A percentile compares a stretch with the other conserved stretches of the same genome.
Conservation (phyloP, 2,329 filamentous ascomycete genomes). For the Fusarium luffae region DNA sequence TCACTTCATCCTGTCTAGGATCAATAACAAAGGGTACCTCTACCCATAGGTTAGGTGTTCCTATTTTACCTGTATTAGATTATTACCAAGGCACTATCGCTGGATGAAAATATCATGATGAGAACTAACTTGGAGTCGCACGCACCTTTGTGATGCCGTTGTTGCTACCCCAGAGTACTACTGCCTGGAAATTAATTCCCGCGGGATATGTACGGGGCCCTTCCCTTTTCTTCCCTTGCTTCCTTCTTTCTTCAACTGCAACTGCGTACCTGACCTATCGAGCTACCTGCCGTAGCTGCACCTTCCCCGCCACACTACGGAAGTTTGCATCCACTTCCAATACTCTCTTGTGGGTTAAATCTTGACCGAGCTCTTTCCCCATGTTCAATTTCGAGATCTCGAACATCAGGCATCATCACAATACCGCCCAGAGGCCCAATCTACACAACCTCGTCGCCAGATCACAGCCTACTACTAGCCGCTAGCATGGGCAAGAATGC, state of each 20-base stretch:
- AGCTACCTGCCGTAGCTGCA: conserved; percentile 25
- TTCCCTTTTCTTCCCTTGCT: neutral
- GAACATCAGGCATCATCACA: conserved; percentile 28
- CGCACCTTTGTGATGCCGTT: neutral
- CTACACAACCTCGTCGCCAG: conserved; percentile 4
- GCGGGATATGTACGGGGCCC: neutral
- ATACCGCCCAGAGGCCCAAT: conserved; percentile 21
- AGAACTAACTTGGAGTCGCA: neutral
- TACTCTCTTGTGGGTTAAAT: conserved; percentile 8
- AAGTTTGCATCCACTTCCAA: conserved; percentile 26
- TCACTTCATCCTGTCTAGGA: conserved; percentile 14
- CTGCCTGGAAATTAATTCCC: neutral
- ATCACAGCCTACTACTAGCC: neutral
- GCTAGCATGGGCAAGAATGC: conserved; percentile 10
- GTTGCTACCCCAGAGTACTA: neutral
- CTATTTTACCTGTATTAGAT: neutral
- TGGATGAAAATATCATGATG: neutral
- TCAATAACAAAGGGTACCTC: neutral
- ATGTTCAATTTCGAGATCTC: conserved; percentile 22
- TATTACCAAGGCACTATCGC: neutral
- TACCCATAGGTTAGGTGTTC: neutral
- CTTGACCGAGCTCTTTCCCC: conserved; percentile 17
- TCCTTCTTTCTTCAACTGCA: neutral
- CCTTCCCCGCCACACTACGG: conserved; percentile 34
- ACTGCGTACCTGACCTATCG: conserved; percentile 8